Evolutionary conservation across 1,284 basidiomycete species (phyloP), one percentile per base, ranked within the genome.

Genomic region (Exsudoporus floridanus): DNA sequence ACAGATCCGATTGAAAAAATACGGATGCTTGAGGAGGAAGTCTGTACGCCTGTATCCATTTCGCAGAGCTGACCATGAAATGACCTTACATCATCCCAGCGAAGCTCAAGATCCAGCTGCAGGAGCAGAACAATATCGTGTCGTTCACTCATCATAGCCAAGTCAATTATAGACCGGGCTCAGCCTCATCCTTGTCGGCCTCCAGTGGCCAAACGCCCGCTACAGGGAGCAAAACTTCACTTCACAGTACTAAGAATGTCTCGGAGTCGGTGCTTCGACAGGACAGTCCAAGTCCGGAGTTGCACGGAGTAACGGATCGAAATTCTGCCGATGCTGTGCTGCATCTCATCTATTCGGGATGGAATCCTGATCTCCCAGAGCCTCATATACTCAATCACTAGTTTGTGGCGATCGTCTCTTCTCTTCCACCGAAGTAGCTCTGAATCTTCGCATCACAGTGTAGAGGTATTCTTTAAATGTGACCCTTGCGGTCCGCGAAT

Each of bases 401-500:
- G 89, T 91, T 59, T 57, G 84, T 75, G 19, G 46, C 43, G 40
- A 59, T 54, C 27, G 56, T 59, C 30, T 51, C 35, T 27, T n/a
- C 28, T 56, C 31, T 42, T 48, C 21, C 34, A 37, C 34, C 16
- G 4, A 10, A 44, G 21, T 35, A 19, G 41, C 18, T 46, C 49
- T 52, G 39, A 52, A 52, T 23, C 23, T 51, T 31, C 27, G 44
- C 27, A 49, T 27, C 50, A 53, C 56, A 92, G 90, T 57, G 81
- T 92, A 62, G 86, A 90, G 34, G 73, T 87, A 13, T 92, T 90
- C 71, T 92, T 92, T 67, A 81, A 83, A 63, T 88, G 86, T 62
- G 90, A 92, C 69, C 88, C 90, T 46, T 91, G 89, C 62, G 84
- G 87, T 50, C 87, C 89, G 18, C 80, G 86, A 47, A 82, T 92